Evolutionary conservation across 495 filamentous ascomycete species (phyloP).

Genomic region (Sphaerosporella brunnea): DNA sequence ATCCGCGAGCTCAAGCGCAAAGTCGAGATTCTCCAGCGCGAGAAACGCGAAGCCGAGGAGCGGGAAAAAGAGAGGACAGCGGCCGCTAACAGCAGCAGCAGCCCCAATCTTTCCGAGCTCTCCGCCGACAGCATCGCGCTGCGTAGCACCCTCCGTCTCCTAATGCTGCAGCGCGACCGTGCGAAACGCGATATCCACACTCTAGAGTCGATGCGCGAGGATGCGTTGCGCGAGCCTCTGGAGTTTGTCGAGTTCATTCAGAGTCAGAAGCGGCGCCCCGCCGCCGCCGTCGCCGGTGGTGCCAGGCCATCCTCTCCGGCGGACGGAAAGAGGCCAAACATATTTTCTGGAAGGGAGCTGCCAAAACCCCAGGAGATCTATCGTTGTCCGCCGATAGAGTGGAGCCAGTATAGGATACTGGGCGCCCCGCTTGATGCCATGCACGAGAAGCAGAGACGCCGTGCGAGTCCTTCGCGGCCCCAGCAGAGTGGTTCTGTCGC

Average conservation of each 20-base stretch:
- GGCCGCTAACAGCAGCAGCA: slow-evolving; percentile 4
- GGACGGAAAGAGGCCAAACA: neutral
- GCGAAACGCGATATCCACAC: slow-evolving; percentile 21
- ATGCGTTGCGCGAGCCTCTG: slow-evolving; percentile 18
- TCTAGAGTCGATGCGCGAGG: slow-evolving; percentile 16
- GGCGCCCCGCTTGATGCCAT: slow-evolving; percentile 19
- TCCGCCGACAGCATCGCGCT: slow-evolving; percentile 17
- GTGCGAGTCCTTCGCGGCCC: slow-evolving; percentile 6
- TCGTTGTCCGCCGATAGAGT: slow-evolving; percentile 21
- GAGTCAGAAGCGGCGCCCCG: slow-evolving; percentile 1
- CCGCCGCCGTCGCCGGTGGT: neutral
- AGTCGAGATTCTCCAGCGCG: neutral
- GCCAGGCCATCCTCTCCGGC: neutral
- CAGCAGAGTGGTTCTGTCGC: neutral
- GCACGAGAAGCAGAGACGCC: slow-evolving; percentile 20
- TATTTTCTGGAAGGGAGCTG: slow-evolving; percentile 16
- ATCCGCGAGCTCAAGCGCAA: neutral
- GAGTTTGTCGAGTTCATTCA: slow-evolving; percentile 23
- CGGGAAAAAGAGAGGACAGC: neutral
- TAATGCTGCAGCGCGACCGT: slow-evolving; percentile 24
- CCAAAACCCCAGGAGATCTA: slow-evolving; percentile 24
- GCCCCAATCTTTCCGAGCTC: slow-evolving; percentile 16
- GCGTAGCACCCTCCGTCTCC: slow-evolving; percentile 18
- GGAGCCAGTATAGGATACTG: slow-evolving; percentile 22
- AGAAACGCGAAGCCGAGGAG: neutral